Conservation (phyloP, 208 protist genomes). For the Leishmania major region DNA sequence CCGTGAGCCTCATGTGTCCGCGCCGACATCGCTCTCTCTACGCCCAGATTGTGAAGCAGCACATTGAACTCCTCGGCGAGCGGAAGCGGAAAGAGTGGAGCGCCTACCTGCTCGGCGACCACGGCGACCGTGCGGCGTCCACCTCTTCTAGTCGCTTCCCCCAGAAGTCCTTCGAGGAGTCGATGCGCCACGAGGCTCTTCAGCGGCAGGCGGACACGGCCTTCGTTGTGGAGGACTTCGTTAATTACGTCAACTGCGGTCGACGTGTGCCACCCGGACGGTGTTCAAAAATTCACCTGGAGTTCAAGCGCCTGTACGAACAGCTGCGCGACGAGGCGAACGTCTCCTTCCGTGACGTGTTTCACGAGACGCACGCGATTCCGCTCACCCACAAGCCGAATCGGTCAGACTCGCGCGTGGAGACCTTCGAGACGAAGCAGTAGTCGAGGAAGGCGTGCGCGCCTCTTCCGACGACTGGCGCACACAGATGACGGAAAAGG, state of each 20-base stretch:
- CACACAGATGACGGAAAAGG: not conserved
- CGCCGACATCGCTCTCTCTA: conserved; percentile 80
- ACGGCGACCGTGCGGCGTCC: not conserved
- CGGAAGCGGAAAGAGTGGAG: conserved; percentile 70
- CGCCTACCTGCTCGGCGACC: conserved; percentile 40
- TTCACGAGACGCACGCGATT: conserved; percentile 53
- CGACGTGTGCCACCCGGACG: conserved; percentile 59
- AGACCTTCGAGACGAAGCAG: conserved; percentile 40
- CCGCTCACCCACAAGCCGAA: conserved; percentile 47
- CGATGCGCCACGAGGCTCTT: conserved; percentile 60
- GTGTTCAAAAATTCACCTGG: conserved; percentile 49
- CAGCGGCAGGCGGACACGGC: conserved; percentile 60
- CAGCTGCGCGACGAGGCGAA: conserved; percentile 49
- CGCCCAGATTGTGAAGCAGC: conserved; percentile 48
- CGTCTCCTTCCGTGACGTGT: conserved; percentile 52
- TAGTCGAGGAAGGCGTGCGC: not conserved
- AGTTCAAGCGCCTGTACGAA: conserved; percentile 63
- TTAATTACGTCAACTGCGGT: conserved; percentile 90
- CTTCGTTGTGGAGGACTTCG: conserved; percentile 90
- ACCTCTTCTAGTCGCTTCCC: conserved; percentile 42
- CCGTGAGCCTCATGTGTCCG: conserved; percentile 85
- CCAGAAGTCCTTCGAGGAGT: conserved; percentile 55
- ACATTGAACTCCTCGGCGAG: conserved; percentile 51
- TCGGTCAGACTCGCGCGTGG: conserved; percentile 55
- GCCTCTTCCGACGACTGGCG: not conserved